Evolutionary conservation across 257 asterid species (phyloP), one percentile per base, ranked within the genome.

Genomic region (Gardenia jasminoides): DNA sequence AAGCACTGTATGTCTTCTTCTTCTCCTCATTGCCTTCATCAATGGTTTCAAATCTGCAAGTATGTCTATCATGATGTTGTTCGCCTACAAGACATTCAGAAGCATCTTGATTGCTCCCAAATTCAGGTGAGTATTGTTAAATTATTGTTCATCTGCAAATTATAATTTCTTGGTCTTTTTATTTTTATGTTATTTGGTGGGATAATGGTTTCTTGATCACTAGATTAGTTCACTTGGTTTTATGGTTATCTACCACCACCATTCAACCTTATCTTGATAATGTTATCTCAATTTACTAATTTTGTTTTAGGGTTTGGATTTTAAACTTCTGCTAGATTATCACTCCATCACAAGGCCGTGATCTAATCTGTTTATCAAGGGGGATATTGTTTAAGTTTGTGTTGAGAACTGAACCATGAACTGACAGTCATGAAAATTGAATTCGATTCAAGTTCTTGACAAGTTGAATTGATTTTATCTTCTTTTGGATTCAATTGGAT

Each of bases 61-160:
- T 90, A 92, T 70, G 97, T 92, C 4, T 92, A 92, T 70, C 94
- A 88, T 79, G 89, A 92, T 76, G 97, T 92, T 74, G 88, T 92
- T 78, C 91, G 97, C 10, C 88, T 92, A 1, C 92, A 88, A 67
- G 94, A 90, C 28, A 88, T 92, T 64, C 94, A 90, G 76, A 87
- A 83, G 50, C 78, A 89, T 77, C 86, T 92, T 64, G 91, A 92
- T 73, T 92, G 96, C 79, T 90, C 97, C 44, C 50, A 72, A 50
- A 92, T 92, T 67, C 97, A 92, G 76, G 97, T 92, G 0, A 80
- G 91, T 83, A 4, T 12, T 3, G 13, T 56, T 28, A 1, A 10
- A 62, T 16, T 30, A 3, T 54, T 3, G 30, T 64, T 41, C 11
- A 22, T 44, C 24, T 58, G 19, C 39, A n/a, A 44, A 44, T 6